phyloP scores from a whole-genome alignment of 202 grass and related monocot genomes.

The Tripidium arundinaceum region DNA sequence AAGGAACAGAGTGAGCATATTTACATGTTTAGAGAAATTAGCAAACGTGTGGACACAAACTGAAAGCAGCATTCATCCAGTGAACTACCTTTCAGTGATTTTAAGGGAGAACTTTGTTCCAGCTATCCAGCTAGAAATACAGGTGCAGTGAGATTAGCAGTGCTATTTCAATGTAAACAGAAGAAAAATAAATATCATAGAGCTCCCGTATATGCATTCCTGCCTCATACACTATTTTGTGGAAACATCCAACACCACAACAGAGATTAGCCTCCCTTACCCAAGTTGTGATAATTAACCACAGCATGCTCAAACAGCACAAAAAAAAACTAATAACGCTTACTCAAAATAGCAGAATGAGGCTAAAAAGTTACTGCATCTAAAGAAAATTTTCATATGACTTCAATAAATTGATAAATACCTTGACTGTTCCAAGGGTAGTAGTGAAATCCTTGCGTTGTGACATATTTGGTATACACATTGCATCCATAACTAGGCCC shows the following conservation, averaged over 20 bases:
- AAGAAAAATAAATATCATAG: neutral
- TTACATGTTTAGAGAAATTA: neutral
- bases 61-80: neutral
- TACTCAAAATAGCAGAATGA: neutral
- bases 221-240: neutral
- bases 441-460: neutral
- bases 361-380: neutral
- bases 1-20: constrained; percentile 16
- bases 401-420: constrained; percentile 3
- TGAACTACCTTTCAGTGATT: neutral
- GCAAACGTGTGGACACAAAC: neutral
- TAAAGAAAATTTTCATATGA: neutral
- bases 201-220: neutral
- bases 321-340: neutral
- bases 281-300: neutral
- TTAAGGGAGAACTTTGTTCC: neutral
- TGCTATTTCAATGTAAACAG: neutral
- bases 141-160: neutral
- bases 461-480: neutral
- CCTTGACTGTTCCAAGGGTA: constrained; percentile 20
- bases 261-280: neutral
- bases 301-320: neutral
- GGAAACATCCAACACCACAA: neutral
- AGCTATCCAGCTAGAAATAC: neutral
- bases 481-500: constrained; percentile 2